These are phyloP conservation scores for Pythium periplocum DNA, from an alignment of 352 stramenopile species.

Conservation along the genomic window DNA sequence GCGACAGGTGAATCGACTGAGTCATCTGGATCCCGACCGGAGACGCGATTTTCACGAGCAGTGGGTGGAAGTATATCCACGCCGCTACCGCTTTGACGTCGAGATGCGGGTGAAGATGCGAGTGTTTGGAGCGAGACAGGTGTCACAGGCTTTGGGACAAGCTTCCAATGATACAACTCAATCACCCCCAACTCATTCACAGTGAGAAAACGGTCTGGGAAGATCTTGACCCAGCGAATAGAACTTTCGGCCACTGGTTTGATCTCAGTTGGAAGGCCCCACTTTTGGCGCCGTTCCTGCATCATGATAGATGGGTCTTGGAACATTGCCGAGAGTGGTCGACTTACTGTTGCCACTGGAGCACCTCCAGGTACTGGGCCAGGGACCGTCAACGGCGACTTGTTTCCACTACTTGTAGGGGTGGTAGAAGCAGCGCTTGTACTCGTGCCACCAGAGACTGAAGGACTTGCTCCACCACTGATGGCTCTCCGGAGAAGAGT, in stretches of 20 bases:
- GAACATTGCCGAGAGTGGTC: slow-evolving; percentile 60
- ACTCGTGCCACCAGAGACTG: slow-evolving; percentile 4
- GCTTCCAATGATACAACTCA: slow-evolving; percentile 84
- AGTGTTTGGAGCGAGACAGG: too few species aligned
- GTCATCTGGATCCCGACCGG: too few species aligned
- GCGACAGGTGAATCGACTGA: too few species aligned
- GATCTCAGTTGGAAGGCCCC: slow-evolving; percentile 52
- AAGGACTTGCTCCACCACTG: slow-evolving; percentile 3
- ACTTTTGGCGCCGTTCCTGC: slow-evolving; percentile 53
- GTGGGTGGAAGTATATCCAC: too few species aligned
- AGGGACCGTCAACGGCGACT: background rate
- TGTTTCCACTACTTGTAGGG: background rate
- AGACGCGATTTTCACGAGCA: too few species aligned
- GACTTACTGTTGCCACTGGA: slow-evolving; percentile 6
- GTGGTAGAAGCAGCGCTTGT: background rate
- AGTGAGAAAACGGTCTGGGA: slow-evolving; percentile 69
- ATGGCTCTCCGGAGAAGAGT: background rate
- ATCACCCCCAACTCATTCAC: slow-evolving; percentile 83
- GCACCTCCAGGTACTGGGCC: background rate
- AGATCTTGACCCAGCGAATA: slow-evolving; percentile 65
- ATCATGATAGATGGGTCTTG: slow-evolving; percentile 43
- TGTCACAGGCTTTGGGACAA: slow-evolving; percentile 46
- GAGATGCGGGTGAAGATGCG: too few species aligned
- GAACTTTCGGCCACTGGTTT: slow-evolving; percentile 52
- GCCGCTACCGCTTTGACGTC: too few species aligned